Conservation (phyloP, 768 basidiomycete genomes). For the Imleria badia region DNA sequence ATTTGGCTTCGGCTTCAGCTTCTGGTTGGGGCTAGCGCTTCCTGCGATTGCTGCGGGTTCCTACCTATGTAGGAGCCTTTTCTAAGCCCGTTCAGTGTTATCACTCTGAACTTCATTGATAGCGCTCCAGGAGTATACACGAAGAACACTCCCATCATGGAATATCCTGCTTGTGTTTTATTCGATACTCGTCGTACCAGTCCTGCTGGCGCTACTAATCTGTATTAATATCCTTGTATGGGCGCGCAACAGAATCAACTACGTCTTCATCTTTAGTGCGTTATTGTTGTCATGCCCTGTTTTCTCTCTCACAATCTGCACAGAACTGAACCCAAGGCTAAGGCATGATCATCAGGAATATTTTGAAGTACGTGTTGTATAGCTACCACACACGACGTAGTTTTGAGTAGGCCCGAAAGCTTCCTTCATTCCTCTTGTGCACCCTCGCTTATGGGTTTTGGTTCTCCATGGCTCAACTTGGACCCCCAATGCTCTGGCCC, state of each 20-base stretch:
- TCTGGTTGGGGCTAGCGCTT: slow-evolving; percentile 68
- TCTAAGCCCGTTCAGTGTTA: neutral
- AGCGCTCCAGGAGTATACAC: slow-evolving; percentile 59
- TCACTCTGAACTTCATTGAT: neutral
- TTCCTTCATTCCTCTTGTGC: slow-evolving; percentile 77
- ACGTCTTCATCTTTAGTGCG: slow-evolving; percentile 87
- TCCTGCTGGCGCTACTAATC: slow-evolving; percentile 73
- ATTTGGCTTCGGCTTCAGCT: slow-evolving; percentile 77
- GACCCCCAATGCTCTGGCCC: slow-evolving; percentile 75
- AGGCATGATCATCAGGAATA: slow-evolving; percentile 80
- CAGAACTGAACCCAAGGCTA: slow-evolving; percentile 70
- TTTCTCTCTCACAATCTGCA: slow-evolving; percentile 4
- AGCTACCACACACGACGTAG: neutral
- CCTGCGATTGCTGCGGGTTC: slow-evolving; percentile 68
- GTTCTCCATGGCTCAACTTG: slow-evolving; percentile 74
- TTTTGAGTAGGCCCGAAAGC: slow-evolving; percentile 40
- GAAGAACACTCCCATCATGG: slow-evolving; percentile 63
- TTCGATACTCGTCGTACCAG: slow-evolving; percentile 67
- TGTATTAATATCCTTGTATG: slow-evolving; percentile 84
- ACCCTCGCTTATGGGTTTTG: slow-evolving; percentile 79
- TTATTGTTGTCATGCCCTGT: neutral
- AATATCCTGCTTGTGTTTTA: slow-evolving; percentile 77
- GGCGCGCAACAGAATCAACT: slow-evolving; percentile 78
- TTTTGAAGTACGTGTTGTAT: slow-evolving; percentile 48
- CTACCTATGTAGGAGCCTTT: slow-evolving; percentile 45